Conservation (phyloP, 1,284 basidiomycete species). For the Marasmius sp. region DNA sequence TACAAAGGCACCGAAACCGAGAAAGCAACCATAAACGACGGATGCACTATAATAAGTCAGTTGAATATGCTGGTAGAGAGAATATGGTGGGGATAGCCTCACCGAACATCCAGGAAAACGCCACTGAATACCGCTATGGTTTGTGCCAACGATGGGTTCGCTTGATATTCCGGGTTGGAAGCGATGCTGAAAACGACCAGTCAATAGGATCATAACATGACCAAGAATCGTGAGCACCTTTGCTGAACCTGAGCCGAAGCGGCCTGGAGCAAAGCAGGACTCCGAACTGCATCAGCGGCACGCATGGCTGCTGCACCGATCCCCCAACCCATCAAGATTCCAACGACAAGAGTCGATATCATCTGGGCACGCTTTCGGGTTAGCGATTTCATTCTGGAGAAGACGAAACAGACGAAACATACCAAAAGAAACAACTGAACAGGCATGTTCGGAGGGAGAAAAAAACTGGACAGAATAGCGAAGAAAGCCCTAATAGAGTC, state of each 20-base stretch:
- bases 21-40: conserved; percentile 57
- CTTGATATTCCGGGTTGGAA: conserved; percentile 39
- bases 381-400: background rate
- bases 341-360: conserved; percentile 50
- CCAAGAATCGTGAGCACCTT: background rate
- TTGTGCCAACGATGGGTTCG: conserved; percentile 49
- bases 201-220: background rate
- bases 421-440: conserved; percentile 27
- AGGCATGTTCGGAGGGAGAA: conserved; percentile 26
- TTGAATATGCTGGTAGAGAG: background rate
- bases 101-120: conserved; percentile 55
- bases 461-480: conserved; percentile 20
- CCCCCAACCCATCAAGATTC: conserved; percentile 62
- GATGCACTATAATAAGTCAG: conserved; percentile 32
- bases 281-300: conserved; percentile 47
- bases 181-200: conserved; percentile 1
- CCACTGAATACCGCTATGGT: conserved; percentile 53
- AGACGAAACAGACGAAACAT: conserved; percentile 2
- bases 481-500: conserved; percentile 21
- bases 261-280: conserved; percentile 39
- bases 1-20: conserved; percentile 53
- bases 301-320: conserved; percentile 63
- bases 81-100: conserved; percentile 15
- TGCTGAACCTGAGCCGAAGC: conserved; percentile 40
- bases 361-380: conserved; percentile 25